phyloP scores from a whole-genome alignment of 305 asterid genomes.

The Fraxinus albicans region DNA sequence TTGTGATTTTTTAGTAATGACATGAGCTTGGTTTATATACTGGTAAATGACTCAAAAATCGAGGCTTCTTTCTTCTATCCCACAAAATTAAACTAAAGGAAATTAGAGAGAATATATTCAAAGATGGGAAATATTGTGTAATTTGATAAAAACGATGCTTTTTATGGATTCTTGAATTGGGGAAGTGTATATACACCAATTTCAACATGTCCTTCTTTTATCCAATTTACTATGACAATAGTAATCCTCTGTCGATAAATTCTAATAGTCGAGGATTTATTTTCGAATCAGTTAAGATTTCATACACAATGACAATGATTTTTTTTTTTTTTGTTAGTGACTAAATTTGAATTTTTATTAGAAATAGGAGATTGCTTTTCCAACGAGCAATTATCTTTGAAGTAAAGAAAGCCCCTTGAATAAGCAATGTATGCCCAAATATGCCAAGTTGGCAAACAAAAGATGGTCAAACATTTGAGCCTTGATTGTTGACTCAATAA shows the following conservation, averaged over 20 bases:
- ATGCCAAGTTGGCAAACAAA: not conserved
- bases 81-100: not conserved
- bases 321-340: not conserved
- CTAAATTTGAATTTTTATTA: not conserved
- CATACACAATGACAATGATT: not conserved
- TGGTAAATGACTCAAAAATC: constrained; percentile 41
- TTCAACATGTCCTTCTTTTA: constrained; percentile 32
- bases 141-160: constrained; percentile 70
- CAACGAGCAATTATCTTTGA: not conserved
- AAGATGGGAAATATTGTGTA: constrained; percentile 49
- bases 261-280: not conserved
- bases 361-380: not conserved
- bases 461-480: not conserved
- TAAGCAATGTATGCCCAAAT: not conserved
- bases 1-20: constrained; percentile 40
- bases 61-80: constrained; percentile 35
- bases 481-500: constrained; percentile 14
- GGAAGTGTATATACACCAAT: constrained; percentile 36
- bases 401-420: not conserved
- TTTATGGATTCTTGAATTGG: constrained; percentile 52
- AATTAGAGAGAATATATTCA: constrained; percentile 37
- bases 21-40: constrained; percentile 52
- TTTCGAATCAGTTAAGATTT: not conserved
- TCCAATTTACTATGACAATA: not conserved
- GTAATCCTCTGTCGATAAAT: not conserved